phyloP scores from a whole-genome alignment of 352 stramenopile genomes.

The Aphanomyces stellatus region DNA sequence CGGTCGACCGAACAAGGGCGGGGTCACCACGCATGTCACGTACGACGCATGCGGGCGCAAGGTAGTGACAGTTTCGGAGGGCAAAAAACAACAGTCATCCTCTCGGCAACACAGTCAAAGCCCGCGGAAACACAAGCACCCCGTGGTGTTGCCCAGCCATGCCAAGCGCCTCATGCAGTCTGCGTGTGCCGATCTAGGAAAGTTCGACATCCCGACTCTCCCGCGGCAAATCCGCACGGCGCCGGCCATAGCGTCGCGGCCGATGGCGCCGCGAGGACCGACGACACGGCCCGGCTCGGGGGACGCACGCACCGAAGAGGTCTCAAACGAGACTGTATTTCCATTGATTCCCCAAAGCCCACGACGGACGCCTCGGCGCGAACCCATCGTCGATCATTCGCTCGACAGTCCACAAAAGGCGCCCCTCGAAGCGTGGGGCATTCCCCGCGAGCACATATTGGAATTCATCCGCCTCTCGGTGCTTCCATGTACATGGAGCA shows the following conservation, averaged over 20 bases:
- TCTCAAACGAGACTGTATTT: not conserved
- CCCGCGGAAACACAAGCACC: not conserved
- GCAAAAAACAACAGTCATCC: not conserved
- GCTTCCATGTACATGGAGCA: slow-evolving; percentile 48
- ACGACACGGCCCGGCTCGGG: not conserved
- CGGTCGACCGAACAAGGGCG: not conserved
- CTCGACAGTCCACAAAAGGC: slow-evolving; percentile 15
- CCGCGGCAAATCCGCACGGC: not conserved
- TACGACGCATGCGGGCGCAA: not conserved
- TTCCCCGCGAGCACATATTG: slow-evolving; percentile 61
- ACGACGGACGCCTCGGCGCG: not conserved
- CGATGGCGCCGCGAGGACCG: not conserved
- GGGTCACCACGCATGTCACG: not conserved
- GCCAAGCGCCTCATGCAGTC: slow-evolving; percentile 10
- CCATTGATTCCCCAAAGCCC: not conserved
- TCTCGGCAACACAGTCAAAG: not conserved
- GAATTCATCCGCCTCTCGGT: slow-evolving; percentile 73
- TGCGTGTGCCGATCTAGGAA: not conserved
- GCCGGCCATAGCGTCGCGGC: not conserved
- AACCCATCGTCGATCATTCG: not conserved
- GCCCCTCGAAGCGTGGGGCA: slow-evolving; percentile 44
- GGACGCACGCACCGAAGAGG: too few species aligned
- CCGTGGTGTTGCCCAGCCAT: not conserved
- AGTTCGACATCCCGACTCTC: not conserved
- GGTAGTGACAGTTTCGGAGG: not conserved